Percentiles rank a stretch among this genome's conserved stretches.
Conservation (phyloP, 345 rosid species). For the Hirschfeldia incana region DNA sequence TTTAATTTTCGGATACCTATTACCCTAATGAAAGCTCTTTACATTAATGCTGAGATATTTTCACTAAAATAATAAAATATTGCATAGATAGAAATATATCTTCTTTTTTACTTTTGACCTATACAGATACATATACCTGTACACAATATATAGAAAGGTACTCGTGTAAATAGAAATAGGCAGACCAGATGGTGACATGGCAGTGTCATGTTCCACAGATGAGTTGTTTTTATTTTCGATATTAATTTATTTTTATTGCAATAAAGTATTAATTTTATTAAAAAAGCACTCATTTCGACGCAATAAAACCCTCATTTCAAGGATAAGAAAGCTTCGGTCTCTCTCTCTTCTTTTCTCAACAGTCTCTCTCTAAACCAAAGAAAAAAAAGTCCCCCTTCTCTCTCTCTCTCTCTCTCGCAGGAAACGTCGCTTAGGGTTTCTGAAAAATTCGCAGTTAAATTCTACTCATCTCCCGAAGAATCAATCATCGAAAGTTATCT, state of each 20-base stretch:
- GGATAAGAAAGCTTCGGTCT: constrained; percentile 44
- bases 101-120: neutral
- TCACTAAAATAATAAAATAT: neutral
- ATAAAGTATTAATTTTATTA: constrained; percentile 12
- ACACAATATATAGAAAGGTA: constrained; percentile 11
- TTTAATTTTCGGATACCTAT: neutral
- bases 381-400: constrained; percentile 32
- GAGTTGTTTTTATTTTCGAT: constrained; percentile 6
- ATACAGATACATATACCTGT: constrained; percentile 6
- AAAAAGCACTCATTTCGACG: constrained; percentile 50
- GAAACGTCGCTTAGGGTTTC: constrained; percentile 56
- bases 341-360: constrained; percentile 31
- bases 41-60: neutral
- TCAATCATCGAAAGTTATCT: constrained; percentile 23
- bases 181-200: constrained; percentile 49
- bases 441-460: constrained; percentile 57
- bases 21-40: neutral
- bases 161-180: constrained; percentile 30
- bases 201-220: constrained; percentile 47
- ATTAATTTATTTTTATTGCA: neutral
- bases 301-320: constrained; percentile 52
- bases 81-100: neutral
- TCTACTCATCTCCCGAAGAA: constrained; percentile 40
- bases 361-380: constrained; percentile 45
- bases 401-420: constrained; percentile 22